Evolutionary conservation across 2,329 filamentous ascomycete species (phyloP).

Genomic region (Tolypocladium ovalisporum): DNA sequence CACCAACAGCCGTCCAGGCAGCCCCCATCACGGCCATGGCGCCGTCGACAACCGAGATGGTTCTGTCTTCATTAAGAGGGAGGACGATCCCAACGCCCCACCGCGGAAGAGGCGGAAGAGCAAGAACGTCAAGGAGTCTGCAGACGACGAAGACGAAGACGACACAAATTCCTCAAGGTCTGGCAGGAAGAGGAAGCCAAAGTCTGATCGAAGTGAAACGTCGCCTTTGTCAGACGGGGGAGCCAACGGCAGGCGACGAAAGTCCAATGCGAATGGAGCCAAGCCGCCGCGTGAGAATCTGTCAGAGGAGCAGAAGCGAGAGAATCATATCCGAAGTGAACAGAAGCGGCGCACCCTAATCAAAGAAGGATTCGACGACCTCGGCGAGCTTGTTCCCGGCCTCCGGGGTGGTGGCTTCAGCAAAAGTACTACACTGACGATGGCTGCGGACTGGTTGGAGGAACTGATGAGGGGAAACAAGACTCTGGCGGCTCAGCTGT

Average conservation of each 20-base stretch:
- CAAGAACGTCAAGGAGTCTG: slow-evolving; percentile 31
- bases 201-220: slow-evolving; percentile 23
- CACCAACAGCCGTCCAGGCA: slow-evolving; percentile 47
- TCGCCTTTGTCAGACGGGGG: slow-evolving; percentile 23
- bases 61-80: slow-evolving; percentile 16
- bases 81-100: slow-evolving; percentile 27
- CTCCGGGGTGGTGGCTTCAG: slow-evolving; percentile 66
- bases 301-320: slow-evolving; percentile 68
- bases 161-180: slow-evolving; percentile 20
- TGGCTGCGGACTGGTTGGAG: slow-evolving; percentile 71
- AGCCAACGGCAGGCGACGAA: slow-evolving; percentile 35
- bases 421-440: slow-evolving; percentile 69
- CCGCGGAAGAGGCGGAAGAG: slow-evolving; percentile 45
- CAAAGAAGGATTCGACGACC: slow-evolving; percentile 70
- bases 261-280: slow-evolving; percentile 28
- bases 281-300: slow-evolving; percentile 59
- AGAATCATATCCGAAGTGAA: slow-evolving; percentile 80
- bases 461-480: slow-evolving; percentile 60
- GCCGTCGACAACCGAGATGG: slow-evolving; percentile 6
- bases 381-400: slow-evolving; percentile 67
- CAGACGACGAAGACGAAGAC: slow-evolving; percentile 30
- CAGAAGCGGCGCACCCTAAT: slow-evolving; percentile 78
- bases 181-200: slow-evolving; percentile 36
- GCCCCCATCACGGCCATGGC: slow-evolving; percentile 27
- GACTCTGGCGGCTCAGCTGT: slow-evolving; percentile 41